These are phyloP conservation scores for Posidonia australis DNA, from an alignment of 106 monocot genomes.

Conservation along the genomic window DNA sequence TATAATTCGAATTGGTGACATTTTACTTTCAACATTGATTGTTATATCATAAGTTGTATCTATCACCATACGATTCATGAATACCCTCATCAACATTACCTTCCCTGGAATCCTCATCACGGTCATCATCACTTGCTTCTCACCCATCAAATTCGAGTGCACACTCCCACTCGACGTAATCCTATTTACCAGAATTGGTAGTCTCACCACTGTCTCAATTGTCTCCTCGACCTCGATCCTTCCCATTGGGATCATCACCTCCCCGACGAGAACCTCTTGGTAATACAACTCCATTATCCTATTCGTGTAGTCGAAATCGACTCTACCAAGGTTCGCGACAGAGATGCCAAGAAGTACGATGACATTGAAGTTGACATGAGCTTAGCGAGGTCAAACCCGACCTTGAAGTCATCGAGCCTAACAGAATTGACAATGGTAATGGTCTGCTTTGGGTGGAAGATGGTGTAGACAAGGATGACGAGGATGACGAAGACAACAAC, in stretches of 20 bases:
- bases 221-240: conserved; percentile 33
- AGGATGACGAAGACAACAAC: conserved; percentile 10
- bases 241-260: conserved; percentile 51
- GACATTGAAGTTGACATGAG: conserved; percentile 25
- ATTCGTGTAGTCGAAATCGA: conserved; percentile 35
- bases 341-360: conserved; percentile 38
- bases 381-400: conserved; percentile 25
- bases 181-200: conserved; percentile 39
- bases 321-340: conserved; percentile 60
- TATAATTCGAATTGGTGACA: conserved; percentile 33
- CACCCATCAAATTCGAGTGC: conserved; percentile 37
- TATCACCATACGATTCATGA: conserved; percentile 45
- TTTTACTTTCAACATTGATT: conserved; percentile 20
- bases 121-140: conserved; percentile 31
- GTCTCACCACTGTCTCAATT: too few species aligned
- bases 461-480: conserved; percentile 35
- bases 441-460: too few species aligned
- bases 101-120: conserved; percentile 47
- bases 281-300: conserved; percentile 45
- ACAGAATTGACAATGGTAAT: too few species aligned
- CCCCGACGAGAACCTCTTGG: conserved; percentile 44
- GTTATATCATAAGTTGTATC: conserved; percentile 48
- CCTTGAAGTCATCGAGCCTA: conserved; percentile 30
- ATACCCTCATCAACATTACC: conserved; percentile 42
- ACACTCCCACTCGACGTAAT: conserved; percentile 19